Evolutionary conservation across 2,329 filamentous ascomycete species (phyloP), one percentile per base, ranked within the genome.

Genomic region (Phyllosticta citrichinensis): DNA sequence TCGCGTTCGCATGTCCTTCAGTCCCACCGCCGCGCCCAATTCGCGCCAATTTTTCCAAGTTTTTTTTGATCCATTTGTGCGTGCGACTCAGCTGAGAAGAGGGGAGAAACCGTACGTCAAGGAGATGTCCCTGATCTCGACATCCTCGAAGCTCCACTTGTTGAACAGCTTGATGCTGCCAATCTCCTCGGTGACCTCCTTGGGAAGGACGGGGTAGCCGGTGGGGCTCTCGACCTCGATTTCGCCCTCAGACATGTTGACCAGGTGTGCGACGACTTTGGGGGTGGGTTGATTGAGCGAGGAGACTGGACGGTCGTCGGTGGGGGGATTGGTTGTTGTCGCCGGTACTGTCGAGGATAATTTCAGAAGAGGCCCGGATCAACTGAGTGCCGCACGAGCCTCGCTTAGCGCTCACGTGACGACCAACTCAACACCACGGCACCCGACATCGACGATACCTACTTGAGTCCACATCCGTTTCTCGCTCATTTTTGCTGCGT

Each of bases 111-210:
- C 90, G 83, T 95, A 99, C 94, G 93, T 97, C 83, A 99, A 85
- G 75, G 94, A 99, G 83, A 99, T 97, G 79, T 99, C 94, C 80
- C 93, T 88, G 81, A 99, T 94, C 86, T 99, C 94, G 76, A 99
- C 93, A 87, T 97, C 90, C 79, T 94, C 94, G 82, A 97, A 99
- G 81, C 81, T 87, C 87, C 92, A 96, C 82, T 95, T 96, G 87
- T 94, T 95, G 87, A 96, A 96, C 74, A 96, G 86, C 88, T 96
- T 96, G 79, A 94, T 84, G 81, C 84, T 87, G 80, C 91, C 92
- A 81, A 94, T 87, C 82, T 96, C 90, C 74, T 86, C 83, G 74
- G 86, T 83, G 76, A 96, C 88, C 70, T 96, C 91, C 87, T 95
- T 96, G 80, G 93, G 91, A 70, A 97, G 88, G 77, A 91, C 85